Evolutionary conservation across 2,329 filamentous ascomycete genomes (phyloP).

Genomic region (Aspergillus flavus): DNA sequence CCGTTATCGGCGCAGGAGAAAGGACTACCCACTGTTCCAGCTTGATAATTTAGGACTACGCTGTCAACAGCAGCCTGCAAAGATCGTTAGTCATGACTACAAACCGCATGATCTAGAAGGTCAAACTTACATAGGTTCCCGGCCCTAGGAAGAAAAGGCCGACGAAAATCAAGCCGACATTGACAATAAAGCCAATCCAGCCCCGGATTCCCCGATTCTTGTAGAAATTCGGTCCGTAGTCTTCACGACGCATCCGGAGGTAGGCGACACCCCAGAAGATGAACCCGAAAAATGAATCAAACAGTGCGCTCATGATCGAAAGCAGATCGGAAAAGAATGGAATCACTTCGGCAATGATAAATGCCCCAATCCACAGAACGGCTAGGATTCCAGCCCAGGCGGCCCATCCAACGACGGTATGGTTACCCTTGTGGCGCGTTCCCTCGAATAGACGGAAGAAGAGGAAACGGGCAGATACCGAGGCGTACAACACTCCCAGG

Average conservation of each 20-base stretch:
- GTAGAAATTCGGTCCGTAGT: slow-evolving; percentile 45
- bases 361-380: slow-evolving; percentile 74
- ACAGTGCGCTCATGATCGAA: slow-evolving; percentile 67
- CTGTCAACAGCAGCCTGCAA: slow-evolving; percentile 46
- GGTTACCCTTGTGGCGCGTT: slow-evolving; percentile 75
- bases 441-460: slow-evolving; percentile 87
- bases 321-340: slow-evolving; percentile 82
- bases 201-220: slow-evolving; percentile 45
- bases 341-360: slow-evolving; percentile 89
- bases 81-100: slow-evolving; percentile 8
- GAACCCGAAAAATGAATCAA: slow-evolving; percentile 80
- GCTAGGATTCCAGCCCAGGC: slow-evolving; percentile 74
- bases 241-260: slow-evolving; percentile 46
- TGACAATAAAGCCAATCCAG: slow-evolving; percentile 57
- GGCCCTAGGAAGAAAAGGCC: slow-evolving; percentile 80
- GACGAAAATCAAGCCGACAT: slow-evolving; percentile 70
- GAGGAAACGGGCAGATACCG: slow-evolving; percentile 84
- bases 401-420: slow-evolving; percentile 80
- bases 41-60: slow-evolving; percentile 67
- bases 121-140: slow-evolving; percentile 69
- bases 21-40: slow-evolving; percentile 66
- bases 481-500: slow-evolving; percentile 86
- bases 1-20: slow-evolving; percentile 68
- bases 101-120: slow-evolving; percentile 42
- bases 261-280: slow-evolving; percentile 71